These are phyloP conservation scores for Epichloe scottii DNA, from an alignment of 2,329 filamentous ascomycete genomes.

Conservation along the genomic window DNA sequence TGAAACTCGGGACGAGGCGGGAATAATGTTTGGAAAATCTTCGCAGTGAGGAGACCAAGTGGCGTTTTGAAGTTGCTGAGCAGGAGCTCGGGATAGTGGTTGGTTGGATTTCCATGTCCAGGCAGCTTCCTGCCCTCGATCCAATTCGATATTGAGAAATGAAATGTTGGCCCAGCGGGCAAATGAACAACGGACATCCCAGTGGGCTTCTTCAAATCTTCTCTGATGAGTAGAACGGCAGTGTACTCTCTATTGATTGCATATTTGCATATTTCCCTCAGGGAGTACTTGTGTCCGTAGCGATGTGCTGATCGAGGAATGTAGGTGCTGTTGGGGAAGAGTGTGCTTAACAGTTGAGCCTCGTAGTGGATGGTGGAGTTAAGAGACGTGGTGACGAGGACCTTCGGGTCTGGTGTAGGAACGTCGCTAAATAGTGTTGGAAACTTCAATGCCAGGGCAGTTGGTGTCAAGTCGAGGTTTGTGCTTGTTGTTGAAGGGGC, in stretches of 20 bases:
- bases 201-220: slow-evolving; percentile 75
- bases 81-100: slow-evolving; percentile 80
- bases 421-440: slow-evolving; percentile 48
- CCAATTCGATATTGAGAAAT: slow-evolving; percentile 86
- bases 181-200: slow-evolving; percentile 77
- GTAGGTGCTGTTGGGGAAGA: slow-evolving; percentile 83
- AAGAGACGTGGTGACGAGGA: slow-evolving; percentile 82
- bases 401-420: slow-evolving; percentile 57
- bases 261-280: slow-evolving; percentile 81
- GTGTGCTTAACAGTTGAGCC: slow-evolving; percentile 60
- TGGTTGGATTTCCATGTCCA: slow-evolving; percentile 77
- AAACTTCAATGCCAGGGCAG: slow-evolving; percentile 48
- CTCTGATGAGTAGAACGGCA: slow-evolving; percentile 70
- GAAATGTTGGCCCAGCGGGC: slow-evolving; percentile 77
- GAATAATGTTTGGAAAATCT: slow-evolving; percentile 51
- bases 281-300: slow-evolving; percentile 80
- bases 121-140: slow-evolving; percentile 77
- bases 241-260: slow-evolving; percentile 75
- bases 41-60: slow-evolving; percentile 74
- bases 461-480: slow-evolving; percentile 50
- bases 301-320: slow-evolving; percentile 75
- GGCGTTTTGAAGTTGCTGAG: slow-evolving; percentile 94
- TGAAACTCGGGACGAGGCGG: slow-evolving; percentile 72
- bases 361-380: slow-evolving; percentile 81
- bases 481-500: slow-evolving; percentile 50